These are phyloP conservation scores for Leccinum sublutescens DNA, from an alignment of 768 basidiomycete genomes.

Conservation along the genomic window DNA sequence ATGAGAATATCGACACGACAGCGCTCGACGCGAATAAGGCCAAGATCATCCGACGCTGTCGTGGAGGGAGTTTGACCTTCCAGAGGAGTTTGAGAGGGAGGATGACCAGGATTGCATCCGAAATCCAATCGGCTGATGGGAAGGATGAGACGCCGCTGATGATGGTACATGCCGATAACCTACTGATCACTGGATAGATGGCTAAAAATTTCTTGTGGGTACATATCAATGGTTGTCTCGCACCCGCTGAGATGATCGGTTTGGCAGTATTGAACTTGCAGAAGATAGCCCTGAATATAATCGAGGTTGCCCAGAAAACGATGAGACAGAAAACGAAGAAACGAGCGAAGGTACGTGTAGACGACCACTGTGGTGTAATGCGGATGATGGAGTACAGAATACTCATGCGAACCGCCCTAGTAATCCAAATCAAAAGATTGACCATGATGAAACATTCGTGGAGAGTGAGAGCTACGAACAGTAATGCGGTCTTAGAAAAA, in stretches of 20 bases:
- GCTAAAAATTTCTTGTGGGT: background rate
- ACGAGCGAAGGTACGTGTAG: background rate
- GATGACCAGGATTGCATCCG: too few relatives aligned
- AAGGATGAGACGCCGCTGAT: background rate
- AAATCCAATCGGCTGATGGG: background rate
- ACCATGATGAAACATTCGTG: background rate
- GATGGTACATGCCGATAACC: background rate
- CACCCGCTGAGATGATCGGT: background rate
- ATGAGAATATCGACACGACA: conserved; percentile 5
- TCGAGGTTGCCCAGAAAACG: background rate
- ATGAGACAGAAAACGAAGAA: background rate
- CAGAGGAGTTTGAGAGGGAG: too few relatives aligned
- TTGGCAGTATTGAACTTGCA: background rate
- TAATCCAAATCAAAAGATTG: background rate
- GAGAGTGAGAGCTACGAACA: background rate
- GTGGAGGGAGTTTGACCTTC: background rate
- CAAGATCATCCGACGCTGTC: conserved; percentile 18
- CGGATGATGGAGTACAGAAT: background rate
- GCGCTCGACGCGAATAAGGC: conserved; percentile 12
- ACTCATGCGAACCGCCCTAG: background rate
- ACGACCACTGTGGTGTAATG: background rate
- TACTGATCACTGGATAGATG: background rate
- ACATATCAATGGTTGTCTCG: background rate
- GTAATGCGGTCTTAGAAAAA: background rate
- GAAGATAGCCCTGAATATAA: background rate